Evolutionary conservation across 169 alveolate species (phyloP), one percentile per base, ranked within the genome.

Genomic region (Neospora caninum): DNA sequence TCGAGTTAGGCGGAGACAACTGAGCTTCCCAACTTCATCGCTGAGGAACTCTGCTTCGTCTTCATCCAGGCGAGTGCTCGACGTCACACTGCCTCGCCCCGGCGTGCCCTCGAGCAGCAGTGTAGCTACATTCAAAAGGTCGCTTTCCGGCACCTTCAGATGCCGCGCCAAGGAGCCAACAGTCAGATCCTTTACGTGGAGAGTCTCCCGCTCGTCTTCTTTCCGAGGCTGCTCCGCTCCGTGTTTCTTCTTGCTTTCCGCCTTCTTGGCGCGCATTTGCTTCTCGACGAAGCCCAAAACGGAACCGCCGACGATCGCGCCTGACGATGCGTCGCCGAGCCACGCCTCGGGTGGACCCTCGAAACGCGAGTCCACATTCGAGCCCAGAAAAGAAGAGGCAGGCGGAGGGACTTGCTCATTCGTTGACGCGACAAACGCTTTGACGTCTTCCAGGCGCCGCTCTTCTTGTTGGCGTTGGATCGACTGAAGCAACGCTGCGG

Each of bases 11-110:
- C 80, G 86, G 38, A 54, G 64, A 41, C 31, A 22, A 7, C 53
- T 45, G 80, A 91, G 91, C 39, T 36, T 38, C n/a, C 88, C 91
- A 22, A 69, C 34, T 27, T 91, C 93, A 13, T 91, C 93, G 41
- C 88, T 73, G 34, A 91, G 88, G 53, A 91, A 78, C 34, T 91
- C 93, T 20, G 93, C 93, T 18, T 69, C 93, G n/a, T 91, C 93
- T 38, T 91, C 93, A 41, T 31, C 88, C 49, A 69, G 38, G 34
- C 64, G 22, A 6, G 92, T 49, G 80, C 49, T 39, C 20, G 34
- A 70, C n/a, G 70, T 18, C 27, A 86, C 92, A 0, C 31, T 43
- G 4, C 45, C 67, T 41, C 39, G 6, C 25, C 88, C 54, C 18
- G 45, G 69, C 43, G 38, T n/a, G 0, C 73, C 93, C 86, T 43